A percentile compares a stretch with the other conserved stretches of the same genome.
Evolutionary conservation across 306 rosid species (phyloP).

Genomic region (Senna siamea): DNA sequence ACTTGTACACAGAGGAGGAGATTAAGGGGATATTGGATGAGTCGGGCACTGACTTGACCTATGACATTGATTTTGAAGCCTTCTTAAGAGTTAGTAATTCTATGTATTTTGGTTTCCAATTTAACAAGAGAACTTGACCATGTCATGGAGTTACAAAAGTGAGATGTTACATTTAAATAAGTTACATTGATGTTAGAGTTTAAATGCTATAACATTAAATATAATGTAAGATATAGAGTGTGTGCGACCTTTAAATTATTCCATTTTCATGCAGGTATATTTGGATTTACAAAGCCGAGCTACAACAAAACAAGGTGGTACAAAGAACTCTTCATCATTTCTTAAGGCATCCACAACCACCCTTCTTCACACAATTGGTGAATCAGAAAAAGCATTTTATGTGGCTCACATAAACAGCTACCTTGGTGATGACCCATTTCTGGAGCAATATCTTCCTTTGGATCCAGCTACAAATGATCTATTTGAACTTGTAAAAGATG

Average conservation of each 20-base stretch:
- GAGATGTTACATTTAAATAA: not conserved
- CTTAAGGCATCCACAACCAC: slow-evolving; percentile 86
- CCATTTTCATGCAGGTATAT: slow-evolving; percentile 59
- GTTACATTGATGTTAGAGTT: slow-evolving; percentile 27
- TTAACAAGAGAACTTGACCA: not conserved
- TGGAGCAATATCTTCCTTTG: slow-evolving; percentile 80
- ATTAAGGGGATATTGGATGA: slow-evolving; percentile 65
- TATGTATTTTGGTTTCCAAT: not conserved
- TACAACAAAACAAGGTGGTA: slow-evolving; percentile 57
- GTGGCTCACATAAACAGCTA: slow-evolving; percentile 92
- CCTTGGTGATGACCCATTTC: slow-evolving; percentile 92
- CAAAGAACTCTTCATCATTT: slow-evolving; percentile 77
- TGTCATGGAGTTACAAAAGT: not conserved
- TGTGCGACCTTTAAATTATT: slow-evolving; percentile 25
- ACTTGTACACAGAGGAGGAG: slow-evolving; percentile 67
- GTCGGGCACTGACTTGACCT: slow-evolving; percentile 54
- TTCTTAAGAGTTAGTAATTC: slow-evolving; percentile 70
- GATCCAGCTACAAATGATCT: slow-evolving; percentile 73
- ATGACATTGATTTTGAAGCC: slow-evolving; percentile 83
- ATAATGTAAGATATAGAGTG: slow-evolving; percentile 19
- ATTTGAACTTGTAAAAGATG: slow-evolving; percentile 80
- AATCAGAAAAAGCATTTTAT: slow-evolving; percentile 81
- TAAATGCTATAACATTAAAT: slow-evolving; percentile 28
- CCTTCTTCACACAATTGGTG: slow-evolving; percentile 87
- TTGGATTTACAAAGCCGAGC: slow-evolving; percentile 72